Evolutionary conservation across 352 stramenopile species (phyloP).

Genomic region (Pilasporangium apinafurcum): DNA sequence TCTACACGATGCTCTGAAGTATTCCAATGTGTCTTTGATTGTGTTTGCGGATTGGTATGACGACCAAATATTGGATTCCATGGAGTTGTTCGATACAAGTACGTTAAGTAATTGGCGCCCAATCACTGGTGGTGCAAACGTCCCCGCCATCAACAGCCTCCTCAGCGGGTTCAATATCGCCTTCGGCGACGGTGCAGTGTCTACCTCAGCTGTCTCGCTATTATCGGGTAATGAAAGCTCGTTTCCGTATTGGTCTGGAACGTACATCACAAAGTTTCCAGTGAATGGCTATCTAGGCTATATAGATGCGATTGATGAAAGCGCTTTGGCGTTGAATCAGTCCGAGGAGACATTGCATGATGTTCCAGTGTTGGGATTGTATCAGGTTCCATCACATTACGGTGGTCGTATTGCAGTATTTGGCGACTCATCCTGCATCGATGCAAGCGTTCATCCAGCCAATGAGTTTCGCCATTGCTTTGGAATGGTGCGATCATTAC

Average conservation of each 20-base stretch:
- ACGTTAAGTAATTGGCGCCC: conserved; percentile 75
- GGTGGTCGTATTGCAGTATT: conserved; percentile 72
- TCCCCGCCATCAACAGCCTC: conserved; percentile 66
- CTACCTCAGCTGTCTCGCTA: conserved; percentile 38
- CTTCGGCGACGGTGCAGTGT: conserved; percentile 51
- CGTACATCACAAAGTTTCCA: conserved; percentile 59
- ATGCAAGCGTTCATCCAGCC: conserved; percentile 41
- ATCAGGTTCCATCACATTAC: conserved; percentile 47
- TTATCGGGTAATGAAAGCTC: conserved; percentile 14
- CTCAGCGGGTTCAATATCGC: conserved; percentile 61
- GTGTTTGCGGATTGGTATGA: conserved; percentile 84
- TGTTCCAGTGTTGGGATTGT: conserved; percentile 59
- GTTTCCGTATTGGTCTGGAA: conserved; percentile 62
- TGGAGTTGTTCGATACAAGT: conserved; percentile 80
- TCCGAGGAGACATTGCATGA: conserved; percentile 19
- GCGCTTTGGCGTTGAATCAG: conserved; percentile 38
- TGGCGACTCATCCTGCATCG: conserved; percentile 67
- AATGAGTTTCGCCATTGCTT: conserved; percentile 53
- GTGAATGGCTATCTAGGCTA: conserved; percentile 57
- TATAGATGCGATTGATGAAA: conserved; percentile 51
- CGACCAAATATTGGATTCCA: conserved; percentile 37
- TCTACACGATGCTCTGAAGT: conserved; percentile 51
- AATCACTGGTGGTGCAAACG: conserved; percentile 71
- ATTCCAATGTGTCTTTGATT: conserved; percentile 61
- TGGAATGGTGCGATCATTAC: conserved; percentile 42